phyloP scores from a whole-genome alignment of 2,329 filamentous ascomycete genomes.

The Parastagonospora avenae region DNA sequence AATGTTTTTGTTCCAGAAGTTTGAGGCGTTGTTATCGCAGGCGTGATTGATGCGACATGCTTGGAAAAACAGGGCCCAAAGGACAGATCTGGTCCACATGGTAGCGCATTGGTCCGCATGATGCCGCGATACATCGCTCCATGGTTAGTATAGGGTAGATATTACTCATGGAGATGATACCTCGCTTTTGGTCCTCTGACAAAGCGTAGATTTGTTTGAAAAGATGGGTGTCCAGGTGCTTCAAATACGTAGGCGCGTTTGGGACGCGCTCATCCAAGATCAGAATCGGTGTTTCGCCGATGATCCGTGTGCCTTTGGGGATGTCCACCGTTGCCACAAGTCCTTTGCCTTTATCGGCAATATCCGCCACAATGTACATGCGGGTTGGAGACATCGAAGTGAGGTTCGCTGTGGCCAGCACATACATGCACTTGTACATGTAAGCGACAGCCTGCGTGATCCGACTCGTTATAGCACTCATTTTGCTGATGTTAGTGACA shows the following conservation, averaged over 20 bases:
- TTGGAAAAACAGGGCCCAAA: slow-evolving; percentile 41
- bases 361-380: slow-evolving; percentile 10
- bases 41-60: slow-evolving; percentile 48
- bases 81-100: slow-evolving; percentile 27
- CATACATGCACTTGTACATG: too few relatives aligned
- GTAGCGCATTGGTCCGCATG: slow-evolving; percentile 39
- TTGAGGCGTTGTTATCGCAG: slow-evolving; percentile 45
- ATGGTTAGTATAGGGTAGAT: slow-evolving; percentile 22
- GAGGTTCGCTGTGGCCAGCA: too few relatives aligned
- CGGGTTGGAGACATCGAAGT: too few relatives aligned
- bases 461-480: too few relatives aligned
- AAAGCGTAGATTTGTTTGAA: slow-evolving; percentile 24
- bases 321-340: slow-evolving; percentile 48
- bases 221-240: slow-evolving; percentile 12
- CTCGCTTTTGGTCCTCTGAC: slow-evolving; percentile 22
- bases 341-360: slow-evolving; percentile 49
- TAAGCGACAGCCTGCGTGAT: too few relatives aligned
- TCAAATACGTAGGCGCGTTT: slow-evolving; percentile 5
- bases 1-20: slow-evolving; percentile 43
- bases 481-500: too few relatives aligned
- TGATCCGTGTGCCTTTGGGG: slow-evolving; percentile 47
- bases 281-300: slow-evolving; percentile 49
- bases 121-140: slow-evolving; percentile 22
- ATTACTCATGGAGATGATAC: slow-evolving; percentile 39
- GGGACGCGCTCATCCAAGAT: slow-evolving; percentile 16